Conservation (phyloP, 106 monocot species). For the Phalaenopsis aphrodite region DNA sequence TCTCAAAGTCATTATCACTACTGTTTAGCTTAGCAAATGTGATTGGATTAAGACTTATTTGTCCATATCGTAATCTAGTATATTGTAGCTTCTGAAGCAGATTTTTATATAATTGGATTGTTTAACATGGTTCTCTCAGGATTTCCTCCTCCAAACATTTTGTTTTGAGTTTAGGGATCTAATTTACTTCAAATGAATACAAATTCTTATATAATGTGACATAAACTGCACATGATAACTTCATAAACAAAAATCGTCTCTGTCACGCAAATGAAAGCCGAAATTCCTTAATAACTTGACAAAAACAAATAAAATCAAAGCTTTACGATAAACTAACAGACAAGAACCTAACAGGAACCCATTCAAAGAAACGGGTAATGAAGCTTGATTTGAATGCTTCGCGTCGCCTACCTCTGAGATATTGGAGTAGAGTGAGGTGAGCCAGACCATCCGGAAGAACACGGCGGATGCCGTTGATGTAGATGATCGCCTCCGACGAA, state of each 20-base stretch:
- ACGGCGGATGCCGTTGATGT: constrained; percentile 87
- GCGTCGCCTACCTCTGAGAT: constrained; percentile 56
- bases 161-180: too few relatives aligned
- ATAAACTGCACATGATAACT: neutral
- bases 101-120: too few relatives aligned
- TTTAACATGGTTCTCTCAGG: too few relatives aligned
- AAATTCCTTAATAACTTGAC: neutral
- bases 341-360: neutral
- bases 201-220: too few relatives aligned
- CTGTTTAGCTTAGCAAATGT: too few relatives aligned
- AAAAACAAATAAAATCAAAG: neutral
- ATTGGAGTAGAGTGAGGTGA: constrained; percentile 91
- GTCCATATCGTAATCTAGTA: too few relatives aligned
- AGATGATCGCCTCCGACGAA: constrained; percentile 71
- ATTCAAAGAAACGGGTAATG: neutral
- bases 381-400: neutral
- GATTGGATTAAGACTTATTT: too few relatives aligned
- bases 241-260: neutral
- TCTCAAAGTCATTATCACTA: too few relatives aligned
- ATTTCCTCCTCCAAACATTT: too few relatives aligned
- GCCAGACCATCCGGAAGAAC: constrained; percentile 80
- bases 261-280: neutral
- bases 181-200: too few relatives aligned
- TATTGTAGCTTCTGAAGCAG: too few relatives aligned
- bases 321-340: neutral